Evolutionary conservation across 2,329 filamentous ascomycete genomes (phyloP), one percentile per base, ranked within the genome.

Genomic region (Paecilomyces dactylethromorphus): DNA sequence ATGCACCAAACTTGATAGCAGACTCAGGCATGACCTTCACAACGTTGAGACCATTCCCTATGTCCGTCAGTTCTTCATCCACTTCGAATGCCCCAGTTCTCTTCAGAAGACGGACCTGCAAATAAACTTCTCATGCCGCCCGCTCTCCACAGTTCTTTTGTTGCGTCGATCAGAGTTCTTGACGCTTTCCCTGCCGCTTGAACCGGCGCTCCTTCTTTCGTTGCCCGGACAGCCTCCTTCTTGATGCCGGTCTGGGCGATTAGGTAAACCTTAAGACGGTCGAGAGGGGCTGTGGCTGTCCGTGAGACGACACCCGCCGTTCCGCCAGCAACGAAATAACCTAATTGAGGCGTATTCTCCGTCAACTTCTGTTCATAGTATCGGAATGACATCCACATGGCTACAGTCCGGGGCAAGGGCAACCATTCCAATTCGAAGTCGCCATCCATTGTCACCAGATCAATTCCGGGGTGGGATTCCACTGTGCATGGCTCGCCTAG

Each of bases 1-100:
- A 99, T 21, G 92, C 93, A 60, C 94, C 94, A 73, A 99, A 99
- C 76, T 97, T 96, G 71, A 99, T 96, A 26, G 94, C 93, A 29
- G 93, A 97, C 78, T 99, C 94, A 0, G 94, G 94, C 91, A 97
- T 96, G 61, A 99, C 94, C 75, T 99, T 99, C 69, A 97, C 76
- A 2, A 99, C 92, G 67, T 99, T 99, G 66, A 99, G 80, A 3
- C 94, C 94, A 69, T 99, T 99, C 39, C 94, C 92, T 96, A 66
- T 7, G 22, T 26, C 10, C 21, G 58, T 71, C 58, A 72, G 62
- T 66, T 58, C 26, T 29, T 2, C 57, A 45, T 62, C 56, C 57
- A 54, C 13, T 35, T 33, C 24, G 54, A 1, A 7, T 35, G 13
- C 12, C 32, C 7, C 5, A 13, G 26, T 21, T 6, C 39, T n/a